Conservation (phyloP, 345 rosid species). For the Bruguiera gymnorhiza region DNA sequence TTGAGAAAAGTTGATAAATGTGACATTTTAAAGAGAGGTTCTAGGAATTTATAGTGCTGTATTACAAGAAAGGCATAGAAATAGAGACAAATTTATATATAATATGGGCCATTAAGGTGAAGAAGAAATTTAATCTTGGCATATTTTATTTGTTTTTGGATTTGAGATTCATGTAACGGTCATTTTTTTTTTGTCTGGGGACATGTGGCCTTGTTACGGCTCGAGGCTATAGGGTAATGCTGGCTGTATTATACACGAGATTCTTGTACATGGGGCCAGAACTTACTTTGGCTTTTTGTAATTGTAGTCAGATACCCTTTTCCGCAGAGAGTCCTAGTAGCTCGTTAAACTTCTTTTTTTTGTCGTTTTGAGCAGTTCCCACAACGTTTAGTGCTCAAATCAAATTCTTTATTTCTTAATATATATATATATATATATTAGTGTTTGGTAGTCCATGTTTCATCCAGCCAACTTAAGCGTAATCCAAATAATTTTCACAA, state of each 20-base stretch:
- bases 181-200: constrained; percentile 29
- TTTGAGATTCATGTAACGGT: constrained; percentile 35
- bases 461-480: too few species aligned
- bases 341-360: not conserved
- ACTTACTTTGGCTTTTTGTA: constrained; percentile 8
- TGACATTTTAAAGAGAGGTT: not conserved
- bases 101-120: not conserved
- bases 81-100: constrained; percentile 7
- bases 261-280: constrained; percentile 22
- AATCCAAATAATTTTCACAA: too few species aligned
- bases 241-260: constrained; percentile 25
- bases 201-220: constrained; percentile 7
- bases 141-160: not conserved
- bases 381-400: not conserved
- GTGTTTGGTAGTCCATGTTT: too few species aligned
- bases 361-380: not conserved
- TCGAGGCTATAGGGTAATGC: constrained; percentile 12
- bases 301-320: not conserved
- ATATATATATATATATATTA: too few species aligned
- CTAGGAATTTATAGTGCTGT: not conserved
- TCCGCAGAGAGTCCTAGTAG: not conserved
- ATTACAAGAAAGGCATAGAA: not conserved
- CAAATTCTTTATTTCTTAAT: not conserved
- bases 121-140: not conserved
- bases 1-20: not conserved